Base-by-base conservation (phyloP, 768 basidiomycete genomes). In the Tulasnella sp. region DNA sequence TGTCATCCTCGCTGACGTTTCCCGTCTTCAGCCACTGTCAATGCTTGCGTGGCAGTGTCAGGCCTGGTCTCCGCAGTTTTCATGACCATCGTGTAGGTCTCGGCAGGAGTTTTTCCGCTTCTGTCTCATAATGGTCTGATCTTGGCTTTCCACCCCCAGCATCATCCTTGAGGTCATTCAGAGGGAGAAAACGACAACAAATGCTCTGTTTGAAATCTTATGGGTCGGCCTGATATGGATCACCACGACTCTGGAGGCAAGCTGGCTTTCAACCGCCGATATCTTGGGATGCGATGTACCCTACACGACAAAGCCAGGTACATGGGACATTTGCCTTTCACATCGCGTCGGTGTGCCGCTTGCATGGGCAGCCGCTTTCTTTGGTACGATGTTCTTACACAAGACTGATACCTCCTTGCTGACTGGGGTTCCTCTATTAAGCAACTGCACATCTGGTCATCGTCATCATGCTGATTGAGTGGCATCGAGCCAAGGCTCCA, bases 51-150 rank as follows among this genome's bases (percentile, higher is more conserved):
- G 39, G 71, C 71, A 26, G 44, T 72, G 39, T 72, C 71, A 40
- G 71, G 71, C 39, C 13, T 72, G 71, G 37, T 72, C 10, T 72
- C 71, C 3, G 71, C 71, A 51, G 44, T 75, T n/a, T 75, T 75
- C 74, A 61, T 75, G 44, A 61, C 46, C 46, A 40, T 75, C 51
- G 26, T 75, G 74, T 75, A 29, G 5, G 74, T 75, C 9, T 26
- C 55, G 61, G 61, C n/a, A 15, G 2, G 61, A 7, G 13, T 67
- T 51, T 48, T 3, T 75, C 46, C 74, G 35, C 44, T 46, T 48
- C 44, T 51, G 35, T 55, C 46, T 37, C 70, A 13, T n/a, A 35
- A 16, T 57, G 23, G 51, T 51, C 61, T 18, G 29, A 26, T 72
- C 16, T 72, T 51, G 23, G 23, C 74, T 9, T 18, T 61, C 37